Evolutionary conservation across 257 asterid genomes (phyloP).

Genomic region (Solanum arcanum): DNA sequence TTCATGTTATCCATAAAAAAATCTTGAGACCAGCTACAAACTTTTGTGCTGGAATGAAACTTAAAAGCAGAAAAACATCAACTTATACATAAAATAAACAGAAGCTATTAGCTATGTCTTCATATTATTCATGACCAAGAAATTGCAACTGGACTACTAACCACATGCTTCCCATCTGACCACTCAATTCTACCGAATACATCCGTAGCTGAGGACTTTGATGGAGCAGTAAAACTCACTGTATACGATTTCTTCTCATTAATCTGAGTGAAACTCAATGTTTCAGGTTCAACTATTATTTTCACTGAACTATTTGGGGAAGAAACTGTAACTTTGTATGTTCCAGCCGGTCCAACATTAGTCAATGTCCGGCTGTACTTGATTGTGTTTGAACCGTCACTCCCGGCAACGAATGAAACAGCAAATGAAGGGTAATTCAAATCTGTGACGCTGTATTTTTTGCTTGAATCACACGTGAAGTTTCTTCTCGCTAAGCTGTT

Average conservation of each 20-base stretch:
- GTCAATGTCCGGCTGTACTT: conserved; percentile 67
- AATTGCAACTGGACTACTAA: conserved; percentile 75
- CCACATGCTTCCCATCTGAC: conserved; percentile 79
- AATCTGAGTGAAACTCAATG: conserved; percentile 33
- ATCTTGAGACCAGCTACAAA: background rate
- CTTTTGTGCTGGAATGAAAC: background rate
- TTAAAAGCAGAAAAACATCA: background rate
- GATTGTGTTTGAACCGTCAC: conserved; percentile 18
- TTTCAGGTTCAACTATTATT: conserved; percentile 47
- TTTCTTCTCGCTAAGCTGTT: conserved; percentile 49
- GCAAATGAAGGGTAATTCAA: conserved; percentile 90
- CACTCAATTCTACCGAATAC: conserved; percentile 74
- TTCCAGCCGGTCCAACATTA: conserved; percentile 62
- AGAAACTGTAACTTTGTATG: conserved; percentile 52
- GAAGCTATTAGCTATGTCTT: background rate
- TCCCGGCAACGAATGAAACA: conserved; percentile 18
- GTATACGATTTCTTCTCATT: conserved; percentile 62
- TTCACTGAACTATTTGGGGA: conserved; percentile 26
- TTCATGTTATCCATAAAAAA: background rate
- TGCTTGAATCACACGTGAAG: conserved; percentile 43
- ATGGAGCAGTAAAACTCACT: conserved; percentile 40
- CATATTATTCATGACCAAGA: conserved; percentile 37
- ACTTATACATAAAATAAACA: background rate
- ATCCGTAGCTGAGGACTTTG: conserved; percentile 44
- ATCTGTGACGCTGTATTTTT: conserved; percentile 47